Conservation (phyloP, 2,329 filamentous ascomycete species). For the Stagonosporopsis rhizophila region DNA sequence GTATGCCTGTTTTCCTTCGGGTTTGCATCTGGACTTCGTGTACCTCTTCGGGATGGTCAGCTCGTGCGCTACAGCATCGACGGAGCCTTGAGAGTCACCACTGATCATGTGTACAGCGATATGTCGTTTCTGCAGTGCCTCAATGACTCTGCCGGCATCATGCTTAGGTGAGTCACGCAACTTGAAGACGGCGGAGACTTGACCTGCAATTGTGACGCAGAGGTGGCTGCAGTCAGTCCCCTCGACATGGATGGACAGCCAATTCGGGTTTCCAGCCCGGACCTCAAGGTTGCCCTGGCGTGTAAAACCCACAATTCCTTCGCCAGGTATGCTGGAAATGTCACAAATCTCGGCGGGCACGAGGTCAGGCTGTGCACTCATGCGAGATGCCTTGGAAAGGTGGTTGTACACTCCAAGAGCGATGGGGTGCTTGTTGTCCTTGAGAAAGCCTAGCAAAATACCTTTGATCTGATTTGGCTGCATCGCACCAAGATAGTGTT, state of each 20-base stretch:
- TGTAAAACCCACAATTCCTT: constrained; percentile 52
- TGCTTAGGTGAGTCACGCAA: constrained; percentile 58
- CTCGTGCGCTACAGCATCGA: constrained; percentile 55
- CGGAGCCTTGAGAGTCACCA: constrained; percentile 61
- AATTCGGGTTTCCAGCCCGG: constrained; percentile 57
- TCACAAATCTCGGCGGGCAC: constrained; percentile 21
- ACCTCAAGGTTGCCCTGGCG: constrained; percentile 36
- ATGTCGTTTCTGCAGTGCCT: constrained; percentile 56
- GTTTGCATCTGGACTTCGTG: constrained; percentile 56
- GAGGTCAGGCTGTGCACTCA: constrained; percentile 11
- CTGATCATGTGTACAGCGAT: constrained; percentile 64
- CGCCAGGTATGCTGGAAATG: constrained; percentile 52
- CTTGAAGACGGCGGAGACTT: constrained; percentile 58
- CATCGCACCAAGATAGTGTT: constrained; percentile 22
- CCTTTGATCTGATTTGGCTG: constrained; percentile 22
- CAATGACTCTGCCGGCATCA: constrained; percentile 60
- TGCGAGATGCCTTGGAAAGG: constrained; percentile 13
- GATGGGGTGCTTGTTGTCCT: constrained; percentile 60
- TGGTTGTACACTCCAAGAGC: constrained; percentile 54
- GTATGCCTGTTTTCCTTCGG: constrained; percentile 63
- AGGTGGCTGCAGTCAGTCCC: constrained; percentile 42
- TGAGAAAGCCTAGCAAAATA: constrained; percentile 51
- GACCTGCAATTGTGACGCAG: constrained; percentile 44
- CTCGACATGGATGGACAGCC: constrained; percentile 51
- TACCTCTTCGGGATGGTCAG: constrained; percentile 49